A percentile compares a stretch with the other conserved stretches of the same genome.
Evolutionary conservation across 371 early-diverging fungal species (phyloP).

Genomic region (Zancudomyces culisetae): DNA sequence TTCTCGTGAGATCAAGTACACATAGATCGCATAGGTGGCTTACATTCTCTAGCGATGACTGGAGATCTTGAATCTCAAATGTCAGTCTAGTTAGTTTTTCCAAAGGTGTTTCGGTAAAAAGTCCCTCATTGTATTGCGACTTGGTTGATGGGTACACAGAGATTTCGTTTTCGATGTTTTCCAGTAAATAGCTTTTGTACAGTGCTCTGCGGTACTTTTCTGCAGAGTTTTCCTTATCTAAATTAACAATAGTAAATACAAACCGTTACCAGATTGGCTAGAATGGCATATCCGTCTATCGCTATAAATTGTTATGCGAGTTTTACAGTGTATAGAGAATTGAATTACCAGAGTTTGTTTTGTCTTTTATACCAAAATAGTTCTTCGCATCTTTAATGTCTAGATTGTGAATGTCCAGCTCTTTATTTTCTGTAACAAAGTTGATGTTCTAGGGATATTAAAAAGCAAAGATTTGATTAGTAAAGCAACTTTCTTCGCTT

Average conservation of each 20-base stretch:
- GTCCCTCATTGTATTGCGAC: background rate
- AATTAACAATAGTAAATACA: background rate
- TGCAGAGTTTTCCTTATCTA: background rate
- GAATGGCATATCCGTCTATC: too few relatives aligned
- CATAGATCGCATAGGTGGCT: too few relatives aligned
- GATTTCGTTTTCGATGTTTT: background rate
- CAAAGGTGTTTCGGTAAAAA: background rate
- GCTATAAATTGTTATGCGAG: too few relatives aligned
- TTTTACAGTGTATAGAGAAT: too few relatives aligned
- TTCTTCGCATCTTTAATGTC: background rate
- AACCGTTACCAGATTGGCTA: background rate
- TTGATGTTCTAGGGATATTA: background rate
- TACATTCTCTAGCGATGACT: background rate
- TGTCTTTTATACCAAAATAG: constrained; percentile 1
- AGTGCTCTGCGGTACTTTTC: background rate
- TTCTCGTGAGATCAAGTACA: too few relatives aligned
- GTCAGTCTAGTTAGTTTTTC: background rate
- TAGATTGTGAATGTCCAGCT: background rate
- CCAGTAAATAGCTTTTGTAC: background rate
- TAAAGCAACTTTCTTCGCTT: background rate
- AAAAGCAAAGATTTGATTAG: background rate
- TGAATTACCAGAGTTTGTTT: background rate
- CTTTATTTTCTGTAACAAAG: background rate
- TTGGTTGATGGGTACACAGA: background rate
- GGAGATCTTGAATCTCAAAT: background rate